Evolutionary conservation across 1,284 basidiomycete genomes (phyloP), one percentile per base, ranked within the genome.

Genomic region (Fomitopsis pinicola): DNA sequence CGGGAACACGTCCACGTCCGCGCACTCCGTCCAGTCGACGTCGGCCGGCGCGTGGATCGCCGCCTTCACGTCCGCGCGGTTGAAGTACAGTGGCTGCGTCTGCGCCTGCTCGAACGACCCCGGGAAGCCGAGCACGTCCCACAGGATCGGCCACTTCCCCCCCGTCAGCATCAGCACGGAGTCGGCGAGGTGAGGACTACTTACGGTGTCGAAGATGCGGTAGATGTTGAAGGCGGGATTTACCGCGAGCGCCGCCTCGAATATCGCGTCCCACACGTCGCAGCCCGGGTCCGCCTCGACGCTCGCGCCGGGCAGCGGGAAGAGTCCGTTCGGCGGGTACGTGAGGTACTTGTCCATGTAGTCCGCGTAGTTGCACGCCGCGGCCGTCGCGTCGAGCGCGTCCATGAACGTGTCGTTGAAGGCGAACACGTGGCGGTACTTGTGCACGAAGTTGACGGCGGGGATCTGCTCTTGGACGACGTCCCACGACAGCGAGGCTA

Each of bases 211-310:
- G 71, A 90, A 89, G 58, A 91, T 86, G 36, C 86, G 80, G 70
- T 92, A 92, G 8, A 89, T 79, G 68, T 92, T 80, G 75, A 92
- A 92, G 3, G 87, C 90, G 0, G 89, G 89, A 69, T 92, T 91
- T 63, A 88, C 73, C 2, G 72, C 62, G 22, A 89, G 65, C 0
- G 88, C 84, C 0, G 80, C 85, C 17, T 83, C 71, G 68, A 87
- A 85, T 54, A 90, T 86, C 44, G 77, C 73, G 45, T 82, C 78
- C 86, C 87, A 90, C 1, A 91, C 68, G 68, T 89, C 86, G 66
- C 91, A 92, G 5, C 80, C 83, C 36, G 66, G 71, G 55, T 80
- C 78, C 1, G 67, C 71, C 17, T 76, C 72, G 0, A 73, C 75
- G 0, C 81, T 81, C 36, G 73, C 77, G 4, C 84, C 83, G 1